Evolutionary conservation across 2,329 filamentous ascomycete genomes (phyloP), one percentile per base, ranked within the genome.

Genomic region (Fusarium palustre): DNA sequence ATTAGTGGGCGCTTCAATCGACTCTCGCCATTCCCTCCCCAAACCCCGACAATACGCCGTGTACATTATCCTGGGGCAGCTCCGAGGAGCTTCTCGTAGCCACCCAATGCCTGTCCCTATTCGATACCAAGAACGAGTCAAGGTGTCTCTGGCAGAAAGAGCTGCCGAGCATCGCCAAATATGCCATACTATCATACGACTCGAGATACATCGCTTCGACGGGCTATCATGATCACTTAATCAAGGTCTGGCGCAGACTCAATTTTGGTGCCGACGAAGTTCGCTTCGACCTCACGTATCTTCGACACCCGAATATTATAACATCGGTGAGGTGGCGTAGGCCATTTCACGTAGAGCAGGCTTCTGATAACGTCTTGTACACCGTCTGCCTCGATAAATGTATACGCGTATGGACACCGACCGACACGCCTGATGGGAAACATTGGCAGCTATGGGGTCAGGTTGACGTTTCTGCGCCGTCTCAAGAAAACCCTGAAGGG

Each of bases 181-280:
- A 91, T 59, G 94, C 94, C 4, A 84, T 86, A 11, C 89, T 97
- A 71, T 97, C 95, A 2, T 93, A 93, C 68, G 95, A 97, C 78
- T 94, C 93, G 15, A 90, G 90, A 22, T 89, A 97, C 64, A 93
- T 98, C 55, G 95, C 94, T 20, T 94, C 92, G 2, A 87, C 92
- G 15, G 92, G 93, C 42, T 83, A 85, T 50, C 88, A 92, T 76
- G 96, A 98, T 78, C 87, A 91, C 53, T 82, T 98, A 22, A 90
- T 97, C 70, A 98, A 99, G 81, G 87, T 98, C 73, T 99, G 97
- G 96, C 89, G 94, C 68, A 88, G 95, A 55, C 83, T 97, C 25
- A 92, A 91, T 11, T 97, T 95, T 76, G 93, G 93, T 16, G 87
- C 89, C 1, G 91, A 93, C 60, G 91, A 97, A 71, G 91, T 93